Conservation (phyloP, 78 protist species). For the Planoprotostelium fungivorum region DNA sequence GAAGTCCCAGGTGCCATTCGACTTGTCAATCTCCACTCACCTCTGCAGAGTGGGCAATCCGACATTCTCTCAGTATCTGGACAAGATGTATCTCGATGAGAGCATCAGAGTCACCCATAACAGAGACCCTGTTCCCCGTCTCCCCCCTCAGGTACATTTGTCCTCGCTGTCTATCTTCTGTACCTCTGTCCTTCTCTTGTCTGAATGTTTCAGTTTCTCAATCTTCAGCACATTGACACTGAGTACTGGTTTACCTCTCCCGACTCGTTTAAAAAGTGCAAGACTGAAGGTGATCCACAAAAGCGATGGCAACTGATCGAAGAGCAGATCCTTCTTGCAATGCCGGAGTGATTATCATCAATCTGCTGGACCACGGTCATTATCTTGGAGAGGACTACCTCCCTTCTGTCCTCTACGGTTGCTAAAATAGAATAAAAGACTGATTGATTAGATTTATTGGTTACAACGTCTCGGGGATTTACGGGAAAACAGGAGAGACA, state of each 20-base stretch:
- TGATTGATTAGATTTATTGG: too few relatives aligned
- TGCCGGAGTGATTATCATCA: neutral
- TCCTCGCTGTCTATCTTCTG: too few relatives aligned
- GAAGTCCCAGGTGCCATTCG: neutral
- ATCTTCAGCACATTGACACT: neutral
- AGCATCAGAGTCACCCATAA: neutral
- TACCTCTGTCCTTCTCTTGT: too few relatives aligned
- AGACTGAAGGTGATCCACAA: neutral
- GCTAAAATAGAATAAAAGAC: neutral
- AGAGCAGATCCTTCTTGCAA: neutral
- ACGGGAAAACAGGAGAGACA: too few relatives aligned
- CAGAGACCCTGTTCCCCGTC: neutral
- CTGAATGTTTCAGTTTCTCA: too few relatives aligned
- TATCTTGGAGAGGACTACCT: neutral
- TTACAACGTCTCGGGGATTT: too few relatives aligned
- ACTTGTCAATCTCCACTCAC: too few relatives aligned
- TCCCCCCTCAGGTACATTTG: neutral
- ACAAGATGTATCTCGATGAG: neutral
- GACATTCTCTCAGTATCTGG: neutral
- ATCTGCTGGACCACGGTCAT: neutral
- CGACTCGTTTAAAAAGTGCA: neutral
- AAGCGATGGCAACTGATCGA: neutral
- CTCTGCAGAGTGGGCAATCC: neutral
- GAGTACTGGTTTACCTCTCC: neutral
- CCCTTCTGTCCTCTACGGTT: neutral